Base-by-base conservation (phyloP, 2,329 filamentous ascomycete genomes). In the Zymoseptoria pseudotritici region DNA sequence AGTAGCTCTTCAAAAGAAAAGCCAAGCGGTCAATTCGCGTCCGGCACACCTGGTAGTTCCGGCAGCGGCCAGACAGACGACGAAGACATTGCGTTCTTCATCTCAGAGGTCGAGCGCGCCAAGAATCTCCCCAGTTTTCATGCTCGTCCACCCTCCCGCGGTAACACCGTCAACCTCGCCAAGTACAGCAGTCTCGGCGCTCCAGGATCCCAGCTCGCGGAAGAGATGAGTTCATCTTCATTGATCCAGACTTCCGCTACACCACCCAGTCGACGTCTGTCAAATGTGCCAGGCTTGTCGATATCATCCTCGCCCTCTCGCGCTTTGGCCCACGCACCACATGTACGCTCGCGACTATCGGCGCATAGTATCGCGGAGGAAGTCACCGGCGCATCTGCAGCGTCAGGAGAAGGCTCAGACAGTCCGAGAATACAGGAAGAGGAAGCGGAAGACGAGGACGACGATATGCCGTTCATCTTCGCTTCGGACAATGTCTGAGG, bases 121-220 rank as follows among this genome's bases (percentile, higher is more conserved):
- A 96, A 92, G 74, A 93, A 91, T n/a, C 75, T 94, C 24, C 62
- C 86, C 85, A 73, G 90, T 87, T 73, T 86, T 91, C 53, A 80
- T 84, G 17, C 86, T 83, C 67, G 85, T 83, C 63, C 74, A 42
- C 89, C 89, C 9, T 63, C 64, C 54, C 61, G 66, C 53, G 63
- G 50, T 89, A 93, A 66, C 80, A 67, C 61, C 6, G 67, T 72
- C 56, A 70, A 73, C 57, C 61, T 73, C 29, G 62, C 86, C 21
- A 91, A 89, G 67, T 97, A 94, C 71, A 91, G 94, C 68, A 83
- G 85, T 60, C 93, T 97, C 89, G 84, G 86, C 65, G 93, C 97
- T 62, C 92, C 90, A 0, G 92, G 96, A 70, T 89, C 90, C 58
- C 89, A 86, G 4, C 81, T 99, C 50, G 95, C 91, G 0, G 94